A percentile compares a stretch with the other conserved stretches of the same genome.
Conservation (phyloP, 225 moss, liverwort and hornwort species). For the Sphagnum contortum region DNA sequence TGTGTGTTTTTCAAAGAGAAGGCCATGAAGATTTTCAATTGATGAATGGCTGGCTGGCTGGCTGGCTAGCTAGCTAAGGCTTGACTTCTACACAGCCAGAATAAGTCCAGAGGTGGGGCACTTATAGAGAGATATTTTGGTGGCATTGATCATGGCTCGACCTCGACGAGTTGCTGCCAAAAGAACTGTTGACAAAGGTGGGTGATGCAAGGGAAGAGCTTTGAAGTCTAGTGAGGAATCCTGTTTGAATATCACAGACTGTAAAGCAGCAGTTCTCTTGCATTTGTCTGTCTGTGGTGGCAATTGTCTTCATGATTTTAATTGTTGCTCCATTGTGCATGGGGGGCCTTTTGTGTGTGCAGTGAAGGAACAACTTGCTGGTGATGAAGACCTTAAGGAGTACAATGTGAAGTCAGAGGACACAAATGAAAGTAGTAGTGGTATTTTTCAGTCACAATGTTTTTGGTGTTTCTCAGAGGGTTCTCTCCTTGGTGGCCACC, state of each 20-base stretch:
- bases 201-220: not conserved
- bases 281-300: not conserved
- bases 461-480: not conserved
- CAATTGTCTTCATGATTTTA: not conserved
- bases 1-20: too few relatives aligned
- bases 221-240: not conserved
- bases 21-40: too few relatives aligned
- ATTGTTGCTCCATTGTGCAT: not conserved
- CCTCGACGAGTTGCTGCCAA: conserved; percentile 5
- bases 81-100: too few relatives aligned
- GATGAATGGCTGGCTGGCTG: too few relatives aligned
- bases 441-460: not conserved
- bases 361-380: conserved; percentile 7
- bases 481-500: not conserved
- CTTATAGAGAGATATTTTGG: too few relatives aligned
- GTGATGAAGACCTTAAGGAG: not conserved
- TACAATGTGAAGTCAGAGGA: not conserved
- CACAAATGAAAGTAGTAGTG: not conserved
- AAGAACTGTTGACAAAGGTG: conserved; percentile 4
- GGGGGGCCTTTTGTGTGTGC: not conserved
- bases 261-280: not conserved
- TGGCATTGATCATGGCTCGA: conserved; percentile 1
- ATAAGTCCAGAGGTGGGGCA: too few relatives aligned
- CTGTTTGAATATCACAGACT: not conserved
- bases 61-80: too few relatives aligned